phyloP scores from a whole-genome alignment of 345 rosid species.

The Adansonia digitata region DNA sequence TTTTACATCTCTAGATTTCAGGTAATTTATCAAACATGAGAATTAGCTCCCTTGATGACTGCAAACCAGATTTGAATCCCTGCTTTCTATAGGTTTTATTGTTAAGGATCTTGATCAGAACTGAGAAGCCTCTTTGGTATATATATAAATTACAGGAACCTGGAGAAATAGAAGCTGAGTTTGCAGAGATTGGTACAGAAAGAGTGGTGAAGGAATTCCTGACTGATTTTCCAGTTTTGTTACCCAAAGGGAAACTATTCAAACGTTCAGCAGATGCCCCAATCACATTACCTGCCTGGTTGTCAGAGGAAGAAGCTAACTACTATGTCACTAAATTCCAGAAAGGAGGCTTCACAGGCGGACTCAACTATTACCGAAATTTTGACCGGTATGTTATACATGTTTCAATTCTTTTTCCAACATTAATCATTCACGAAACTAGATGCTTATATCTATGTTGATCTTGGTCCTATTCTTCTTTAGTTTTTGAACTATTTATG shows the following conservation, averaged over 20 bases:
- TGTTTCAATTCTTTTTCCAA: no score
- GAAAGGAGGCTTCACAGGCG: constrained; percentile 53
- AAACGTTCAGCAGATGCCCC: constrained; percentile 34
- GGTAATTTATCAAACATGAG: no score
- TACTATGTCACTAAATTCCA: constrained; percentile 54
- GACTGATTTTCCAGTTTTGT: constrained; percentile 1
- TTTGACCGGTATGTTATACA: constrained; percentile 13
- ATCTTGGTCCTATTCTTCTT: no score
- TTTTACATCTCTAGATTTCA: neutral
- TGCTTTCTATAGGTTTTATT: no score
- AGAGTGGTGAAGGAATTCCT: constrained; percentile 60
- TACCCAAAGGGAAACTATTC: constrained; percentile 5
- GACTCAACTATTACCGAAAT: constrained; percentile 51
- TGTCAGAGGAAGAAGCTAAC: constrained; percentile 53
- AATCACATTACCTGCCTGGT: constrained; percentile 44
- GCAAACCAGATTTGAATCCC: no score
- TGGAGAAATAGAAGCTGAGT: constrained; percentile 10
- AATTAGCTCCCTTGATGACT: no score
- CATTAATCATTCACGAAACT: no score
- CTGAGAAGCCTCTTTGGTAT: no score
- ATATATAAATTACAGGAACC: neutral
- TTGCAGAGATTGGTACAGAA: constrained; percentile 8
- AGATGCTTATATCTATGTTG: no score
- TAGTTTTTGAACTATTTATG: no score
- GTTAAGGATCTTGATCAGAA: no score